Evolutionary conservation across 2,329 filamentous ascomycete genomes (phyloP), one percentile per base, ranked within the genome.

Genomic region (Daldinia sp.): DNA sequence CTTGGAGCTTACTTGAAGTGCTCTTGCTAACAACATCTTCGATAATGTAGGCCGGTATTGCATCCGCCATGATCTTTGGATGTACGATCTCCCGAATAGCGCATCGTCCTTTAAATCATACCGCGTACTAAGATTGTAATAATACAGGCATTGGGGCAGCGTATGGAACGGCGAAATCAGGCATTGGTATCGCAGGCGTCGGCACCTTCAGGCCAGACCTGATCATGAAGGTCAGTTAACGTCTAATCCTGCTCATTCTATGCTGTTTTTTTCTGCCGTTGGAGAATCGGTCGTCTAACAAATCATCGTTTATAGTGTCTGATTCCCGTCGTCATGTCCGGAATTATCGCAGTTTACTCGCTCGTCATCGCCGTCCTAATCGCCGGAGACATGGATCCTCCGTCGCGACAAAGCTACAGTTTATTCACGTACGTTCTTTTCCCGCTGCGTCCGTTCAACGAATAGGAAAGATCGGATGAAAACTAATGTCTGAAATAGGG

Each of bases 331-430:
- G 91, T 99, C 85, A 99, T 99, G 96, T 97, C 96, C 75, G 96
- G 96, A 89, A 99, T 99, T 79, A 93, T 99, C 78, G 96, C 96
- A 65, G 96, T 99, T 74, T 99, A 99, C 84, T 93, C 94, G 58
- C 92, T 99, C 75, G 96, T 99, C 77, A 94, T 99, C 74, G 92
- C 95, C 18, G 96, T 99, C 78, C 89, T 99, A 74, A 99, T 99
- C 80, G 93, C 94, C 63, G 92, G 93, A 81, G 93, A 97, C 80
- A 89, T 98, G 80, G 87, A 86, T 56, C 92, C 94, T 30, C 92
- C 91, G 64, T 86, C 87, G 15, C 82, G 82, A 20, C 83, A 87
- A 73, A 86, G 86, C 78, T 97, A 97, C 84, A 94, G 90, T 78
- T 85, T 98, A 72, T 99, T 96, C 83, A 91, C 88, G 90, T 93